Percentiles rank a stretch among this genome's conserved stretches.
Conservation (phyloP, 257 asterid species). For the Petrea volubilis region DNA sequence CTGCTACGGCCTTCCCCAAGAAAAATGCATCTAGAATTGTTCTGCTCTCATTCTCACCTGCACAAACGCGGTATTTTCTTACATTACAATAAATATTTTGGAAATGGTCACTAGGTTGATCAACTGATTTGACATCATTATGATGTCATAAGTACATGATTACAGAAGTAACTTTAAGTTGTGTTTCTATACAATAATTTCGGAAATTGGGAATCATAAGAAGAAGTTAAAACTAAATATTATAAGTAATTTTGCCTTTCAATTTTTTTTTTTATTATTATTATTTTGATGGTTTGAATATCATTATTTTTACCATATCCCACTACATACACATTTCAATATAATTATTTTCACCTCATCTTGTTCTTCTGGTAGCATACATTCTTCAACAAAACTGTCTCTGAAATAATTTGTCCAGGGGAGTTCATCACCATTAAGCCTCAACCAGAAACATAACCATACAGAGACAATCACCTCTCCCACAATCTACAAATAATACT, state of each 20-base stretch:
- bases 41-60: conserved; percentile 66
- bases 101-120: background rate
- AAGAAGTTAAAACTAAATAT: no score
- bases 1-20: conserved; percentile 77
- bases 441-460: background rate
- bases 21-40: conserved; percentile 69
- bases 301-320: background rate
- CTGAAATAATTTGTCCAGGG: background rate
- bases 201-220: no score
- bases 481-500: background rate
- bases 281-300: background rate
- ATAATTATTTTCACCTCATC: background rate
- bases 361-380: background rate
- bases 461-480: background rate
- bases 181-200: no score
- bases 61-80: background rate
- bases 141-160: background rate
- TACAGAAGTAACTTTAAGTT: background rate
- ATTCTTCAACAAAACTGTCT: background rate
- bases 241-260: no score
- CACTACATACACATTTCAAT: background rate
- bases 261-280: no score
- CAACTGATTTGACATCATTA: background rate
- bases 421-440: background rate
- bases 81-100: background rate